Evolutionary conservation across 164 flowering plant genomes (phyloP).

Genomic region (Platanus orientalis): DNA sequence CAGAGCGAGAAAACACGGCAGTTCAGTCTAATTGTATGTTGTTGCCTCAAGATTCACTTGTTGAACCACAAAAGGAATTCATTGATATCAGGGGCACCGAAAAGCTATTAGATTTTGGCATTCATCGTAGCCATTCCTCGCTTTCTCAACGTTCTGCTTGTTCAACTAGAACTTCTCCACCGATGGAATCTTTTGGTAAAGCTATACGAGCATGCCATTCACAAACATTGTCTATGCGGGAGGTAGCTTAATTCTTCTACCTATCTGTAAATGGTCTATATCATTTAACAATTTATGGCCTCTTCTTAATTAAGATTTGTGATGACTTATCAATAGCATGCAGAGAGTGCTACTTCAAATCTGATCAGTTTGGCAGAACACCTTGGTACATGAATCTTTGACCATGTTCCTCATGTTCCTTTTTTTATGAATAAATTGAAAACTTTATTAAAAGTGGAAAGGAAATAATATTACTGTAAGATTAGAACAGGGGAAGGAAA

Average conservation of each 20-base stretch:
- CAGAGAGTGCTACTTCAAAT: slow-evolving; percentile 38
- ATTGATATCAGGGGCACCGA: slow-evolving; percentile 25
- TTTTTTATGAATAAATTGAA: no score
- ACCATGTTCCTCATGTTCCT: slow-evolving; percentile 40
- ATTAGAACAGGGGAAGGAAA: no score
- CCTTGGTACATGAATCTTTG: slow-evolving; percentile 45
- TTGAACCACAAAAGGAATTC: slow-evolving; percentile 26
- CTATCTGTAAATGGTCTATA: background rate
- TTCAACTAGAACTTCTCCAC: slow-evolving; percentile 44
- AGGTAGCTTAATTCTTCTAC: slow-evolving; percentile 36
- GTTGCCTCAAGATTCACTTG: slow-evolving; percentile 13
- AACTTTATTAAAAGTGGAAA: no score
- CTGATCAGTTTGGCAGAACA: slow-evolving; percentile 60
- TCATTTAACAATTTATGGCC: background rate
- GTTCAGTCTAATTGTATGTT: slow-evolving; percentile 18
- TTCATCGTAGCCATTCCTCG: slow-evolving; percentile 76
- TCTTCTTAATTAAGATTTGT: slow-evolving; percentile 8
- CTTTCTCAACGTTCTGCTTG: slow-evolving; percentile 56
- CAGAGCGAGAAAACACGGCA: slow-evolving; percentile 27
- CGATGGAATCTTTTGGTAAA: slow-evolving; percentile 38
- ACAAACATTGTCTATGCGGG: slow-evolving; percentile 75
- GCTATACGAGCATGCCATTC: slow-evolving; percentile 75
- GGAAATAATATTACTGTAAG: no score
- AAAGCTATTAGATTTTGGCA: slow-evolving; percentile 40
- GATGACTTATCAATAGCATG: slow-evolving; percentile 33